A percentile compares a stretch with the other conserved stretches of the same genome.
These are phyloP conservation scores for Oryza punctata DNA, from an alignment of 176 grass and related monocot species.

Conservation along the genomic window DNA sequence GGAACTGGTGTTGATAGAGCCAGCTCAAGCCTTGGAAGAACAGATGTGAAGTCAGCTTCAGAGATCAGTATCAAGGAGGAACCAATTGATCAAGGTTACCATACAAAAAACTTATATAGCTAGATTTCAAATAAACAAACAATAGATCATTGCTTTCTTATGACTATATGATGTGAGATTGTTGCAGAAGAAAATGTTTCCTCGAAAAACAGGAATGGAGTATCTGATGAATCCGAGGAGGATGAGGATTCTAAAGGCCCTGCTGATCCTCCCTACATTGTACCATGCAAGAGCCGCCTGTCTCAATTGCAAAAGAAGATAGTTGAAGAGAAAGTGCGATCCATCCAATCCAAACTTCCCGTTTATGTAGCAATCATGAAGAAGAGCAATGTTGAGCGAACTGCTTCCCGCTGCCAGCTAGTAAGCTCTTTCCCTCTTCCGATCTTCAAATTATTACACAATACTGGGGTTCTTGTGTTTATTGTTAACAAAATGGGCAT, in stretches of 20 bases:
- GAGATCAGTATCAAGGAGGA: neutral
- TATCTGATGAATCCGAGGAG: neutral
- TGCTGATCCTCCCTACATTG: neutral
- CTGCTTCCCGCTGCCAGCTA: neutral
- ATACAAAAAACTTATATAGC: neutral
- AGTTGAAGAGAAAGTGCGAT: constrained; percentile 29
- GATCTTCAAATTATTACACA: neutral
- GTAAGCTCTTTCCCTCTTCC: neutral
- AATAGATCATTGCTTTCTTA: neutral
- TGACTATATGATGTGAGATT: neutral
- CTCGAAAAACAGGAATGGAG: neutral
- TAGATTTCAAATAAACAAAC: neutral
- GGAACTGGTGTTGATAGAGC: neutral
- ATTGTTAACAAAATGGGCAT: neutral
- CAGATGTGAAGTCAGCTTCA: neutral
- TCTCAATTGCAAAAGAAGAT: constrained; percentile 34
- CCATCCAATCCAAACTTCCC: constrained; percentile 6
- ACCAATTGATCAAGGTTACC: constrained; percentile 27
- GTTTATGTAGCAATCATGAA: constrained; percentile 39
- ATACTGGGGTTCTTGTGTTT: neutral
- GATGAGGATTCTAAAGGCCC: neutral
- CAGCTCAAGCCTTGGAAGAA: neutral
- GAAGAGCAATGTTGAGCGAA: neutral
- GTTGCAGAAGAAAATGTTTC: constrained; percentile 11
- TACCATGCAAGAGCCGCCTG: constrained; percentile 9